phyloP scores from a whole-genome alignment of 2,329 filamentous ascomycete genomes.

The Didymella pomorum region DNA sequence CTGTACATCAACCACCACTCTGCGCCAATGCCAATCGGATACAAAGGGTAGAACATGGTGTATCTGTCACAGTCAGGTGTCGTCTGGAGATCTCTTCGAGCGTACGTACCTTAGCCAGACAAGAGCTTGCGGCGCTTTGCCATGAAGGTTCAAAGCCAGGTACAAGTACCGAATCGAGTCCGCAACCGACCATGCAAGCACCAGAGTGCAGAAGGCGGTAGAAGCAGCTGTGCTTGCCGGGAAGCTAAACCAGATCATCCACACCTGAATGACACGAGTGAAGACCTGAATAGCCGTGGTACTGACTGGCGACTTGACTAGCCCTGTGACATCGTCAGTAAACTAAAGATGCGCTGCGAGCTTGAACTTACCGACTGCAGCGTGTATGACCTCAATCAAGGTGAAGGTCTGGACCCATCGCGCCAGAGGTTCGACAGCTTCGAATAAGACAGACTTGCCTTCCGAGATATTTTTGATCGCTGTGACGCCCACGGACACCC shows the following conservation, averaged over 20 bases:
- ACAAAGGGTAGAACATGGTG: slow-evolving; percentile 38
- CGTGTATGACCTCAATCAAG: slow-evolving; percentile 34
- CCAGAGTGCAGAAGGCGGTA: slow-evolving; percentile 27
- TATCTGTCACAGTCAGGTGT: neutral
- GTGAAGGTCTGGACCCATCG: slow-evolving; percentile 35
- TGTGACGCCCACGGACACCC: slow-evolving; percentile 23
- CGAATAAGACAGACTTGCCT: slow-evolving; percentile 22
- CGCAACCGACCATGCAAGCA: slow-evolving; percentile 36
- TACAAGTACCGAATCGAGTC: slow-evolving; percentile 36
- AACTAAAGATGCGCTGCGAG: no score
- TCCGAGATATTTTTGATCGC: slow-evolving; percentile 3
- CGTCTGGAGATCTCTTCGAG: no score
- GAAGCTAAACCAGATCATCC: slow-evolving; percentile 39
- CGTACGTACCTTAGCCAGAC: slow-evolving; percentile 32
- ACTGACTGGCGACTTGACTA: slow-evolving; percentile 35
- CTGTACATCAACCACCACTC: slow-evolving; percentile 40
- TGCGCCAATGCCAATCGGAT: slow-evolving; percentile 37
- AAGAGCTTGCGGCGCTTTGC: slow-evolving; percentile 21
- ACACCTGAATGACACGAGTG: slow-evolving; percentile 40
- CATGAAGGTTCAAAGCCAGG: slow-evolving; percentile 33
- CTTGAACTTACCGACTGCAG: slow-evolving; percentile 27
- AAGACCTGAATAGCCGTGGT: slow-evolving; percentile 35
- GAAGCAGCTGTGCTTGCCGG: slow-evolving; percentile 29
- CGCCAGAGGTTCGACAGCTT: slow-evolving; percentile 21
- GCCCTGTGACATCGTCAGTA: slow-evolving; percentile 20